Conservation (phyloP, 2,329 filamentous ascomycete species). For the Cercospora canescens region DNA sequence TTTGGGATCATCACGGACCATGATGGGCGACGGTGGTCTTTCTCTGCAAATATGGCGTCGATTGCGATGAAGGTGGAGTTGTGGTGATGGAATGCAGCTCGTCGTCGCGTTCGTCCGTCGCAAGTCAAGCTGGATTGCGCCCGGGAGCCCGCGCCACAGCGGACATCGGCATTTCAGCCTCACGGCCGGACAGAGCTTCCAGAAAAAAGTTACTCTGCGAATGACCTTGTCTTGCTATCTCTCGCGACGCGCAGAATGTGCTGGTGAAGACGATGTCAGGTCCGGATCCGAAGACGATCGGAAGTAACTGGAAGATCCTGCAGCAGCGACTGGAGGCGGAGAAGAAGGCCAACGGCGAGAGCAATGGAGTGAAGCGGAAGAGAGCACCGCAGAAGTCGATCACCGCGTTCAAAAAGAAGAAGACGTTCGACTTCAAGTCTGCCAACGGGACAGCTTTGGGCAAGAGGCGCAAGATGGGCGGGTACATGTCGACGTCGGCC, state of each 20-base stretch:
- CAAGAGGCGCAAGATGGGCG: conserved; percentile 55
- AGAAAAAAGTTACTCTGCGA: not conserved
- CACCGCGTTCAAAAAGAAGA: conserved; percentile 26
- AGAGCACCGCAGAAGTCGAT: conserved; percentile 22
- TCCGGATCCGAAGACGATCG: conserved; percentile 41
- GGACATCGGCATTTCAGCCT: not conserved
- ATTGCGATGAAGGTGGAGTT: conserved; percentile 5
- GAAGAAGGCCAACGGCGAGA: conserved; percentile 36
- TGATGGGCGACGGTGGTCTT: conserved; percentile 31
- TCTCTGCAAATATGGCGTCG: not conserved
- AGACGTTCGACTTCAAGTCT: conserved; percentile 13
- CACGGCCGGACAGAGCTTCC: conserved; percentile 4
- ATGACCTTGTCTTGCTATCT: no score
- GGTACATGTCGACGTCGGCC: conserved; percentile 38
- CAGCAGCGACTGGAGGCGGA: conserved; percentile 56
- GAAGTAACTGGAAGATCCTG: conserved; percentile 75
- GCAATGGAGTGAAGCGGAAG: conserved; percentile 38
- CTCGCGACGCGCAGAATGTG: not conserved
- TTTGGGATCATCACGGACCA: conserved; percentile 54
- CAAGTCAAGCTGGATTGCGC: conserved; percentile 17
- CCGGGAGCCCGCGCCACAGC: conserved; percentile 12
- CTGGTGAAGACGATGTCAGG: conserved; percentile 34
- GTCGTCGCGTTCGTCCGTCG: conserved; percentile 11
- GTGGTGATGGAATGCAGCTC: conserved; percentile 16
- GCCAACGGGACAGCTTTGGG: conserved; percentile 8